Evolutionary conservation across 1,284 basidiomycete species (phyloP).

Genomic region (Coniophora puteana): DNA sequence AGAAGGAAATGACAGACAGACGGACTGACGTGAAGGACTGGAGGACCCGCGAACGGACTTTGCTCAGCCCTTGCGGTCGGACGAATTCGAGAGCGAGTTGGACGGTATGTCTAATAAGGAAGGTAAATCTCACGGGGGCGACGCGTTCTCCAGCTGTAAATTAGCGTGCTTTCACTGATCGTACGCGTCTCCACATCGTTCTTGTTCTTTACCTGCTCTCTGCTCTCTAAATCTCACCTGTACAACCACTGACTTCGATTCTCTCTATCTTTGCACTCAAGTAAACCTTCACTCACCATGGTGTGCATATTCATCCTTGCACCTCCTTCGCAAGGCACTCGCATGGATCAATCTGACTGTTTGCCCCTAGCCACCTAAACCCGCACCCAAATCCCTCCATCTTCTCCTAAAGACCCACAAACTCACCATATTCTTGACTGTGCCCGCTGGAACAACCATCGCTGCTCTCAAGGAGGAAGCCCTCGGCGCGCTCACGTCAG

Average conservation of each 20-base stretch:
- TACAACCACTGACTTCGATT: no score
- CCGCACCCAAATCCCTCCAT: slow-evolving; percentile 55
- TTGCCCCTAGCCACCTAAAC: slow-evolving; percentile 35
- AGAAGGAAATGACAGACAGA: not conserved
- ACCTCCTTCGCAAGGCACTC: no score
- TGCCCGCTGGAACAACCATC: slow-evolving; percentile 50
- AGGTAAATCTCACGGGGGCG: slow-evolving; percentile 22
- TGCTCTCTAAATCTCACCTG: no score
- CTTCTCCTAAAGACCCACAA: slow-evolving; percentile 69
- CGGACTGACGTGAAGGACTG: not conserved
- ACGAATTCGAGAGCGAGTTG: slow-evolving; percentile 10
- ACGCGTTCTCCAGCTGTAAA: no score
- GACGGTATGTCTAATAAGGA: slow-evolving; percentile 14
- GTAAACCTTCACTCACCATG: no score
- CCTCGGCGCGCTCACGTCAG: slow-evolving; percentile 53
- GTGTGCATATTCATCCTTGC: no score
- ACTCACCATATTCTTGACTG: slow-evolving; percentile 57
- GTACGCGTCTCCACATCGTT: no score
- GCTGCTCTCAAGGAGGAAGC: slow-evolving; percentile 57
- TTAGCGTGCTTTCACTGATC: no score
- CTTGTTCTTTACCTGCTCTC: no score
- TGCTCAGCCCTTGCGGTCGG: no score
- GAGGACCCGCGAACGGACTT: slow-evolving; percentile 1
- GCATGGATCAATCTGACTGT: no score
- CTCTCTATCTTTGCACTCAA: no score